Base-by-base conservation (phyloP, 768 basidiomycete genomes). In the Suillus clintonianus region DNA sequence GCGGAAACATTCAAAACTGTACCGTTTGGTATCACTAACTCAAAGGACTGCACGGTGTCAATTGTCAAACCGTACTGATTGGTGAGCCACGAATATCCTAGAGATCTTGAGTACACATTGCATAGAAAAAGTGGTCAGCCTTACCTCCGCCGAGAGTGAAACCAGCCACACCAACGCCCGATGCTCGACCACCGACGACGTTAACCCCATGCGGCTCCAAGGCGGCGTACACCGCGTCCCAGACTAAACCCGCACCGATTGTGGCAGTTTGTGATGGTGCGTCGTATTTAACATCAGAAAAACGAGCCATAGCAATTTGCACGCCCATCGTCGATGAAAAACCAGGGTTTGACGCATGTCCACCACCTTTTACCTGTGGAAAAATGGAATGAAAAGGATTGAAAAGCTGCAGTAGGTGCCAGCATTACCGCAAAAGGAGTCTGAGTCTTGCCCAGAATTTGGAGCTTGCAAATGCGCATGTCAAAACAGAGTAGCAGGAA, bases 201-300 rank as follows among this genome's bases (percentile, higher is more conserved):
- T 79, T 85, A 7, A 85, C 83, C 3, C 74, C 77, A 56, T 77
- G 67, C 0, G 82, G 84, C 13, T 72, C 78, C 2, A 88, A 76
- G 19, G 64, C 65, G 7, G 73, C 74, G 64, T 89, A 90, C 74
- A 85, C 88, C 54, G 88, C 81, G 68, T 90, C 88, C 89, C 89
- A 91, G 15, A 85, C 74, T 5, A 86, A 71, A 6, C 80, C 78
- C 0, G 78, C 67, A n/a, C 77, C 80, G n/a, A 82, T 56, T 1
- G 70, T 73, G 2, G 70, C 85, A 0, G 80, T 83, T 62, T 80
- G 74, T 0, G 78, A 66, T 0, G 57, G 53, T 1, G 71, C 59
- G 42, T 84, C 66, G 50, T 85, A 86, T 1, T 61, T 71, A 14
- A 85, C 76, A 6, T 81, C 69, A 5, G 76, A 77, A 69, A 87